Conservation (phyloP, 768 basidiomycete genomes). For the Lentinus tigrinus region DNA sequence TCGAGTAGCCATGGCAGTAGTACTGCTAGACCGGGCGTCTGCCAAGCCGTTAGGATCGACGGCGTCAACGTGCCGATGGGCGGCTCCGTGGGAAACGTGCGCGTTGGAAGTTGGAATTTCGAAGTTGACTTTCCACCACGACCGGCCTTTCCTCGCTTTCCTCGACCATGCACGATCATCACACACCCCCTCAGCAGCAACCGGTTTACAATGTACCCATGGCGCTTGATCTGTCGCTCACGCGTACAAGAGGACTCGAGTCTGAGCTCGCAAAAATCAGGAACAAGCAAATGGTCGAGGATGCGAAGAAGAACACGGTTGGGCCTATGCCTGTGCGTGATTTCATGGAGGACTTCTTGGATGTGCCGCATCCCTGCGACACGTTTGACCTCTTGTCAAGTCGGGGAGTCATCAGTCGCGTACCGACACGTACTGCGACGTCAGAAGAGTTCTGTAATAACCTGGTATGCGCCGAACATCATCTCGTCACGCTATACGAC, state of each 20-base stretch:
- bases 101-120: not conserved
- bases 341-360: not conserved
- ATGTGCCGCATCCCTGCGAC: too few relatives aligned
- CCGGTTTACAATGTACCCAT: not conserved
- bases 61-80: not conserved
- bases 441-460: not conserved
- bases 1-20: too few relatives aligned
- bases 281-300: not conserved
- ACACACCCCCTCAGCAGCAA: not conserved
- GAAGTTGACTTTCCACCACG: not conserved
- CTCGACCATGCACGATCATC: too few relatives aligned
- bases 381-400: not conserved
- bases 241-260: not conserved
- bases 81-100: not conserved
- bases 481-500: too few relatives aligned
- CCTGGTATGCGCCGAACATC: too few relatives aligned
- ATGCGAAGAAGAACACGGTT: not conserved
- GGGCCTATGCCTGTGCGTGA: slow-evolving; percentile 10
- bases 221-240: not conserved
- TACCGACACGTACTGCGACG: not conserved
- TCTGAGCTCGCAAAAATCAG: not conserved
- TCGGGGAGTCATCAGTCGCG: not conserved
- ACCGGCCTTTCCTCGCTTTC: too few relatives aligned
- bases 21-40: too few relatives aligned
- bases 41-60: too few relatives aligned